A percentile compares a stretch with the other conserved stretches of the same genome.
These are phyloP conservation scores for Linum trigynum DNA, from an alignment of 345 rosid species.

Conservation along the genomic window DNA sequence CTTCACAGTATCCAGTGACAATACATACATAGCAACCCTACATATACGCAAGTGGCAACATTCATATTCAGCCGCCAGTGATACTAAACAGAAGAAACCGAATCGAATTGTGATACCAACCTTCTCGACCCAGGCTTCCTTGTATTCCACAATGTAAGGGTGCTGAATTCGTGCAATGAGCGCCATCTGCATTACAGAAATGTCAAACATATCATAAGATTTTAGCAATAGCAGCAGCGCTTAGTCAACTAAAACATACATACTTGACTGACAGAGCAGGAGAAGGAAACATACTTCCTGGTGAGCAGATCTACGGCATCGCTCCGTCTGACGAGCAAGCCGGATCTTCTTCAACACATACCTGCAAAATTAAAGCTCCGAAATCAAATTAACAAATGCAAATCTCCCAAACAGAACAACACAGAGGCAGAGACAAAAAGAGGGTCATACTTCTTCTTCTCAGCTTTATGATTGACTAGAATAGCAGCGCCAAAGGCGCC, in stretches of 20 bases:
- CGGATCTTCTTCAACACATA: slow-evolving; percentile 98
- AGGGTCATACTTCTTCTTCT: slow-evolving; percentile 63
- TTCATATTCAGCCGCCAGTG: neutral
- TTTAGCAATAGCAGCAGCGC: neutral
- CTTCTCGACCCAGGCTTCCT: slow-evolving; percentile 99
- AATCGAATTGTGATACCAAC: slow-evolving; percentile 15
- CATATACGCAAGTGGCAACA: slow-evolving; percentile 11
- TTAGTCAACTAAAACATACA: slow-evolving; percentile 5
- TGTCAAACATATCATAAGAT: slow-evolving; percentile 3
- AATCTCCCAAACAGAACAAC: neutral
- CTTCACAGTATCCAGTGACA: slow-evolving; percentile 98
- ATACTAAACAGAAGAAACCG: neutral
- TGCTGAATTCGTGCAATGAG: slow-evolving; percentile 84
- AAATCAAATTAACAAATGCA: neutral
- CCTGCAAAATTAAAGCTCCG: slow-evolving; percentile 28
- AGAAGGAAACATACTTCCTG: slow-evolving; percentile 54
- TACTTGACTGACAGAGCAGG: neutral
- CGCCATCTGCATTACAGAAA: slow-evolving; percentile 60
- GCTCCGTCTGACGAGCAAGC: slow-evolving; percentile 88
- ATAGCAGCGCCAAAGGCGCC: slow-evolving; percentile 99
- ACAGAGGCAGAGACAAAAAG: neutral
- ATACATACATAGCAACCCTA: slow-evolving; percentile 99
- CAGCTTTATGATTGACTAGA: slow-evolving; percentile 80
- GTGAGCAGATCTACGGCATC: slow-evolving; percentile 97
- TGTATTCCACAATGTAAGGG: slow-evolving; percentile 89